phyloP scores from a whole-genome alignment of 129 eudicot species.

The Chrysanthemum seticuspe region DNA sequence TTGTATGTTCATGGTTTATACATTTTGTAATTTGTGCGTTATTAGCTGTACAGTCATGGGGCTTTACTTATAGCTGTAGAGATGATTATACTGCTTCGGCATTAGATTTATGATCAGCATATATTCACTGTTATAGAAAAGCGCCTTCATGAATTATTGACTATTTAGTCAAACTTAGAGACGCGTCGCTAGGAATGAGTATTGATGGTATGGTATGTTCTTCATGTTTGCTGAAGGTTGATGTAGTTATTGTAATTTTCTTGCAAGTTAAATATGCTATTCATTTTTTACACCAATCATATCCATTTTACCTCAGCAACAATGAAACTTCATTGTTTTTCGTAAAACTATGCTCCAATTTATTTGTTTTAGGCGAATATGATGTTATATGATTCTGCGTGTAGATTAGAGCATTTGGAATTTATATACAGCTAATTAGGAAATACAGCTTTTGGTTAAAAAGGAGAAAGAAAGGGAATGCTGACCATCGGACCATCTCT shows the following conservation, averaged over 20 bases:
- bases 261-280: neutral
- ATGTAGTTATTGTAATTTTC: neutral
- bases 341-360: neutral
- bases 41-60: neutral
- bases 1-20: too few relatives aligned
- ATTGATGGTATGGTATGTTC: too few relatives aligned
- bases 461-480: neutral
- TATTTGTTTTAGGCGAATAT: neutral
- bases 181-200: neutral
- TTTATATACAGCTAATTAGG: neutral
- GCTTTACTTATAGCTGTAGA: neutral
- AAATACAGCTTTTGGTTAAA: neutral
- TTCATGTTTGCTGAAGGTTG: neutral
- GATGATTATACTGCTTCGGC: neutral
- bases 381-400: neutral
- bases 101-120: neutral
- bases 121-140: neutral
- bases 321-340: neutral
- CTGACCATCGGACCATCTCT: constrained; percentile 62
- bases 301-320: neutral
- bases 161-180: neutral
- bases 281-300: neutral
- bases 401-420: neutral
- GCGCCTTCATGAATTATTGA: neutral
- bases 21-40: neutral